Percentiles rank a stretch among this genome's conserved stretches.
phyloP scores from a whole-genome alignment of 2,329 filamentous ascomycete species.

The Diaporthe vexans region DNA sequence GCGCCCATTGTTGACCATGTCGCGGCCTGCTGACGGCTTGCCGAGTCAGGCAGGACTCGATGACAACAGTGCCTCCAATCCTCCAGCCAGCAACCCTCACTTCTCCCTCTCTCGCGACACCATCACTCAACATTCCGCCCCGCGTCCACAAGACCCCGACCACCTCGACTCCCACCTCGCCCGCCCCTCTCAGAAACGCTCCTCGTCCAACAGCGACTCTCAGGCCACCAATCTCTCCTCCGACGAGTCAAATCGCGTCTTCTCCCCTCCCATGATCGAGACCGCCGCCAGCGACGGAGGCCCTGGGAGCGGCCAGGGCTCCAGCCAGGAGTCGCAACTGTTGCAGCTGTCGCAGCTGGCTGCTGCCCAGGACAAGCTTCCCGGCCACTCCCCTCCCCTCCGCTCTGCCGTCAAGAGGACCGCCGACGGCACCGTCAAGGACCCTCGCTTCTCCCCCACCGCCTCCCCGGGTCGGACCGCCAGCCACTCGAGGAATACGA shows the following conservation, averaged over 20 bases:
- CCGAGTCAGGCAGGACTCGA: conserved; percentile 36
- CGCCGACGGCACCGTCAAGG: conserved; percentile 81
- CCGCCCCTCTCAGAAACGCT: conserved; percentile 34
- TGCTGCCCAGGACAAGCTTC: conserved; percentile 65
- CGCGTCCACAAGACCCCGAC: not conserved
- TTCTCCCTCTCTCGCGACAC: conserved; percentile 6
- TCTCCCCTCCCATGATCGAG: conserved; percentile 54
- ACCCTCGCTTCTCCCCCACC: conserved; percentile 55
- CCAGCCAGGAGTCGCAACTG: conserved; percentile 70
- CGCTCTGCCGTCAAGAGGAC: conserved; percentile 76
- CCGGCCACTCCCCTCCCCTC: conserved; percentile 31
- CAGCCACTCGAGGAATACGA: conserved; percentile 80
- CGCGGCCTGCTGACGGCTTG: conserved; percentile 39
- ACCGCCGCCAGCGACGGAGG: conserved; percentile 55
- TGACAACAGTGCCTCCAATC: conserved; percentile 18
- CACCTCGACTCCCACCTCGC: not conserved
- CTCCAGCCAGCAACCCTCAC: conserved; percentile 9
- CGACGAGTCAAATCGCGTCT: conserved; percentile 57
- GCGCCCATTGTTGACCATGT: conserved; percentile 38
- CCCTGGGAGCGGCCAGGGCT: conserved; percentile 53
- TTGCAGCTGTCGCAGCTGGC: conserved; percentile 71
- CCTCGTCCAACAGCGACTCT: conserved; percentile 56
- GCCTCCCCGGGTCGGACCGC: conserved; percentile 61
- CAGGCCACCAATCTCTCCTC: conserved; percentile 59
- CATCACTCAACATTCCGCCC: not conserved